phyloP scores from a whole-genome alignment of 176 grass and related monocot genomes.

The Bromus sterilis region DNA sequence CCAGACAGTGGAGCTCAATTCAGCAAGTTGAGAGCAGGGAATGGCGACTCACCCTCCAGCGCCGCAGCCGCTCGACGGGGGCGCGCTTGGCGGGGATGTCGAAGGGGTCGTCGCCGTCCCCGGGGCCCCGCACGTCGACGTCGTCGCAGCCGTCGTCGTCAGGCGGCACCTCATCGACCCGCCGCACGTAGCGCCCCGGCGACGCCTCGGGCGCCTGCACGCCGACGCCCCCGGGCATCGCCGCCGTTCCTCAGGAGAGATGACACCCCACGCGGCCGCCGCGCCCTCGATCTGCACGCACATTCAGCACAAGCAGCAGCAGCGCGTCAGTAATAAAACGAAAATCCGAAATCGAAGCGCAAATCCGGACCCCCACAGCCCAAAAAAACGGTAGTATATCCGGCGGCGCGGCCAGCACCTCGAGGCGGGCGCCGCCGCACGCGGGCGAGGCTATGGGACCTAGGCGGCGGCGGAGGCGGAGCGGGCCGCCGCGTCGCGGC shows the following conservation, averaged over 20 bases:
- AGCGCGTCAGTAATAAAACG: not conserved
- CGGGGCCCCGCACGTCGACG: constrained; percentile 1
- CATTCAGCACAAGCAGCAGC: constrained; percentile 16
- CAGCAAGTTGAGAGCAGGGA: not conserved
- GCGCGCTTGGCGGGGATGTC: constrained; percentile 54
- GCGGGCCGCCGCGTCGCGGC: not conserved
- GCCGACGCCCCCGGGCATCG: constrained; percentile 11
- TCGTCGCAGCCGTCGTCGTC: constrained; percentile 24
- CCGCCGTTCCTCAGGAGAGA: constrained; percentile 47
- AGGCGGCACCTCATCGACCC: constrained; percentile 8
- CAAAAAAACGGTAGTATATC: not conserved
- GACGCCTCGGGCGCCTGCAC: constrained; percentile 28
- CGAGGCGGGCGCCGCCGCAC: constrained; percentile 8
- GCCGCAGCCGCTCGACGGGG: constrained; percentile 41
- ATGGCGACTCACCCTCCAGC: constrained; percentile 56
- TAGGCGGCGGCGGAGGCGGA: not conserved
- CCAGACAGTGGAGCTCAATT: not conserved
- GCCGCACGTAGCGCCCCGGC: constrained; percentile 30
- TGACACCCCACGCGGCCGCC: constrained; percentile 39
- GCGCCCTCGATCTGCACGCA: constrained; percentile 33
- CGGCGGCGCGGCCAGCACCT: constrained; percentile 23
- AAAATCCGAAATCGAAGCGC: not conserved
- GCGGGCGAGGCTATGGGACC: not conserved
- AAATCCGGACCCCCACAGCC: not conserved
- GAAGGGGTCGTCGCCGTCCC: constrained; percentile 15